Base-by-base conservation (phyloP, 352 stramenopile species). In the Phytopythium mirpurense region DNA sequence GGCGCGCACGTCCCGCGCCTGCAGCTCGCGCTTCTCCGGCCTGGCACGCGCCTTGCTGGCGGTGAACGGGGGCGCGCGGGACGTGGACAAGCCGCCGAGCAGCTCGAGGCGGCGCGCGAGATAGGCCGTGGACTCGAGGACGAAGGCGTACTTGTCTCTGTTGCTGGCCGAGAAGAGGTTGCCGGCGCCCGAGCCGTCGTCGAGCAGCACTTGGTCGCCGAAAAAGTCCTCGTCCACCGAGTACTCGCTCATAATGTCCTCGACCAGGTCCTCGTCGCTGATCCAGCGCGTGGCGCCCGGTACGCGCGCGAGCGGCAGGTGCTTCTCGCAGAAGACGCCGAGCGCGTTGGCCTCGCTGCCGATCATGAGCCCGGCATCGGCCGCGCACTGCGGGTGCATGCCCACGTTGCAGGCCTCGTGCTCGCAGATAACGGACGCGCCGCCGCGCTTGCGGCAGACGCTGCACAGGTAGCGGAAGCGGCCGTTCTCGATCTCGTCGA, bases 241-340 rank as follows among this genome's bases (percentile, higher is more conserved):
- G 44, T 86, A 78, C 50, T 89, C 74, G 63, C 78, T 88, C 70
- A 94, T 86, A 57, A 91, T 90, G 40, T 94, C 81, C 32, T 90
- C 74, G 21, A 91, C 79, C 1, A 94, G 49, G 53, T 94, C 81
- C 53, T 91, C 81, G 41, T 94, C 83, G 32, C 79, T 88, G 46
- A 91, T 90, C 68, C 78, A 88, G 24, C 83, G 81, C 72, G 90
- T 94, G 16, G 83, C 83, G 16, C 79, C 79, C 0, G 78, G 51
- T 40, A 94, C 73, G 26, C 83, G 81, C 27, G 71, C 69, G 10
- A 59, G 58, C 15, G 83, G 83, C 55, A 94, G 54, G 57, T 94
- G 83, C 54, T 92, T 92, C 51, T 94, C 83, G 32, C 83, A 94
- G 55, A 85, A 94, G 12, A 91, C 71, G 12, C 71, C 81, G 3